These are phyloP conservation scores for Alternaria rosae DNA, from an alignment of 2,329 filamentous ascomycete species.

Conservation along the genomic window DNA sequence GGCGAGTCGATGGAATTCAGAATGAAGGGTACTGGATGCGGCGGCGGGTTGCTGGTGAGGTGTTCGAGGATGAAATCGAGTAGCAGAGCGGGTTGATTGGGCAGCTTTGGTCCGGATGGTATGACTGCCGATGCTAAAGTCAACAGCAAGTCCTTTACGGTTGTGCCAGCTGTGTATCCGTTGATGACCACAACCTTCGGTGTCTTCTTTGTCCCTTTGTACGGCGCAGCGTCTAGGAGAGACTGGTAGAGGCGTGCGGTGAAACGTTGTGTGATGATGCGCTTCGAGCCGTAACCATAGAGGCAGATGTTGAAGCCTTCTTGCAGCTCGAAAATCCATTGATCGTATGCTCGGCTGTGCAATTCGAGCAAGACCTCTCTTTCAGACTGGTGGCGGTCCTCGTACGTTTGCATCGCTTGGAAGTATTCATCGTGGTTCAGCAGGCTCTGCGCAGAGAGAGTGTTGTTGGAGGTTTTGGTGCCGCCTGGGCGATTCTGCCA, in stretches of 20 bases:
- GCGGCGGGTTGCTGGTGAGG: slow-evolving; percentile 58
- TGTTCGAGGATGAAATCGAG: slow-evolving; percentile 70
- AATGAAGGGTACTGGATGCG: slow-evolving; percentile 67
- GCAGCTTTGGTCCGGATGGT: slow-evolving; percentile 60
- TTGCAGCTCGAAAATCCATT: slow-evolving; percentile 90
- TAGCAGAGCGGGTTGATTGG: slow-evolving; percentile 72
- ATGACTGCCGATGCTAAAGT: slow-evolving; percentile 72
- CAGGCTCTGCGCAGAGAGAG: slow-evolving; percentile 74
- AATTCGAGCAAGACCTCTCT: slow-evolving; percentile 75
- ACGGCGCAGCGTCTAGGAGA: slow-evolving; percentile 34
- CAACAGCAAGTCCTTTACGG: slow-evolving; percentile 72
- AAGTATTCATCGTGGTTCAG: slow-evolving; percentile 96
- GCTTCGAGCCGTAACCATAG: slow-evolving; percentile 93
- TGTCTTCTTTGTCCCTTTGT: slow-evolving; percentile 43
- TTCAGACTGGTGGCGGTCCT: slow-evolving; percentile 74
- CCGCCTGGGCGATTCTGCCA: slow-evolving; percentile 85
- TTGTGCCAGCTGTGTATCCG: slow-evolving; percentile 75
- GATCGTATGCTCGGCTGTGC: slow-evolving; percentile 82
- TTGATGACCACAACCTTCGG: slow-evolving; percentile 83
- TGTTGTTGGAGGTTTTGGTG: slow-evolving; percentile 86
- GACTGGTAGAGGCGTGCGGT: slow-evolving; percentile 71
- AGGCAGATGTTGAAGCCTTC: slow-evolving; percentile 84
- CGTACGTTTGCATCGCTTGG: slow-evolving; percentile 66
- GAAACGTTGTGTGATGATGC: slow-evolving; percentile 75
- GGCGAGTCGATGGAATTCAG: slow-evolving; percentile 88